phyloP scores from a whole-genome alignment of 1,139 yeast species.

The Nakaseomyces sp. region DNA sequence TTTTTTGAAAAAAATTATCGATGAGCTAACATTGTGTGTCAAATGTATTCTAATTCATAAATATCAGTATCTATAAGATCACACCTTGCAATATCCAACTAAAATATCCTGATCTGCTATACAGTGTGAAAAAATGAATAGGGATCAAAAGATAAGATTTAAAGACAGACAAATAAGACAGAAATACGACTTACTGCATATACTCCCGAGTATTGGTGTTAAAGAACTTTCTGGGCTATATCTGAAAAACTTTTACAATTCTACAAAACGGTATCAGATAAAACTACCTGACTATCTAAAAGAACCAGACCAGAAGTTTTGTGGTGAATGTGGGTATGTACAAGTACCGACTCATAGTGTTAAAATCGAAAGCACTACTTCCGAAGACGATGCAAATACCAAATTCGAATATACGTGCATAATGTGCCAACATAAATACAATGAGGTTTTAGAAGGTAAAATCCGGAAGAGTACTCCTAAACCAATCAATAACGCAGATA shows the following conservation, averaged over 20 bases:
- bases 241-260: slow-evolving; percentile 25
- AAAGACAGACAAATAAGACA: slow-evolving; percentile 23
- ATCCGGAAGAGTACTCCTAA: slow-evolving; percentile 11
- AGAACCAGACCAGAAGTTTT: slow-evolving; percentile 32
- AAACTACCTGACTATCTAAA: slow-evolving; percentile 20
- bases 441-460: background rate
- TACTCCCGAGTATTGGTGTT: slow-evolving; percentile 18
- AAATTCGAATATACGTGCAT: background rate
- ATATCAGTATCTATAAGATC: too few species aligned
- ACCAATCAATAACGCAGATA: slow-evolving; percentile 23
- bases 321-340: slow-evolving; percentile 40
- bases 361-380: slow-evolving; percentile 12
- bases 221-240: slow-evolving; percentile 28
- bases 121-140: too few species aligned
- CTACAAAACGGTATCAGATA: slow-evolving; percentile 25
- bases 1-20: too few species aligned
- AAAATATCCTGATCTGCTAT: too few species aligned
- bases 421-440: slow-evolving; percentile 1
- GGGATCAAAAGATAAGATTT: slow-evolving; percentile 24
- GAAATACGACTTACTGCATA: slow-evolving; percentile 26
- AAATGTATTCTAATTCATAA: too few species aligned
- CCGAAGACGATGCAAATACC: background rate
- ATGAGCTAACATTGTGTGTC: too few species aligned
- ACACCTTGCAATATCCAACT: too few species aligned
- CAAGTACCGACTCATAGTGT: slow-evolving; percentile 42